Evolutionary conservation across 148 eudicot species (phyloP), one percentile per base, ranked within the genome.

Genomic region (Arctostaphylos glauca): DNA sequence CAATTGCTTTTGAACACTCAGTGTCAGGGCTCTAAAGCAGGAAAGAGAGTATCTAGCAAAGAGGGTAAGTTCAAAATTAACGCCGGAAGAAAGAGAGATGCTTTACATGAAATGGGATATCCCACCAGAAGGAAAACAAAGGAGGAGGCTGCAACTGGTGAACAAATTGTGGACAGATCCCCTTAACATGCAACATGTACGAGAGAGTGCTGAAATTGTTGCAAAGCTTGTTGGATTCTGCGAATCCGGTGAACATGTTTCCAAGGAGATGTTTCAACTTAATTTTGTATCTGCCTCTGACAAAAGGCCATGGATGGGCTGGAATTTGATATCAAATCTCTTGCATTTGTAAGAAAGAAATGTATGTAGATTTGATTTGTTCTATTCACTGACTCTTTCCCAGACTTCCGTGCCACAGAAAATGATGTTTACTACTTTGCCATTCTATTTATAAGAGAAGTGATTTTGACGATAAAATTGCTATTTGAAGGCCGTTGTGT

Each of bases 121-220:
- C 77, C 96, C 97, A 66, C 89, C 94, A 5, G 99, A 97, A 82
- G 97, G 97, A 43, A 97, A 89, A 70, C 98, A 91, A 71, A 92
- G 62, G 86, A 86, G 98, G 85, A 86, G 99, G 85, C 87, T 90
- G 86, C 99, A 94, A 80, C 87, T 97, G 84, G 97, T 91, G 79
- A 94, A 94, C 86, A 94, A 91, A 56, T 83, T 97, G n/a, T 97
- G 99, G 98, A 93, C 93, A 4, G 96, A 97, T 74, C 99, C 99
- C 48, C 92, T 91, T 21, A 82, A 92, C 81, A 92, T 92, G 97
- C 88, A 91, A n/a, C 97, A 97, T 62, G 89, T 94, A 54, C 86
- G 88, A 79, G 99, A 94, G 81, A 97, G 99, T 54, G 99, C 99
- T 12, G 96, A 90, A 67, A 90, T 94, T 12, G 98, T 97, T 47